A percentile compares a stretch with the other conserved stretches of the same genome.
Evolutionary conservation across 1,139 yeast genomes (phyloP).

Genomic region (Dujonia santamariae): DNA sequence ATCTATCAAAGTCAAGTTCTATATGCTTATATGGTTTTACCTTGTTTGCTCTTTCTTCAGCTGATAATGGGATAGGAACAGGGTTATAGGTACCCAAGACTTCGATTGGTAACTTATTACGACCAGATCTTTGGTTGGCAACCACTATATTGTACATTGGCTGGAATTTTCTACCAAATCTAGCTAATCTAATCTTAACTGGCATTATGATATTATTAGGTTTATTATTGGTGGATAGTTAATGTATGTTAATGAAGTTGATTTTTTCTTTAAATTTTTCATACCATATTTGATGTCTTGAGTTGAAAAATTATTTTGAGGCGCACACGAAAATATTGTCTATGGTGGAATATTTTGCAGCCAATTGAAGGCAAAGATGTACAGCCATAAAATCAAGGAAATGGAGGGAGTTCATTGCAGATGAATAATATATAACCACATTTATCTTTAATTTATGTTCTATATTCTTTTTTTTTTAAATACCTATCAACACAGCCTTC

Average conservation of each 20-base stretch:
- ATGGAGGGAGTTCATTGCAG: no score
- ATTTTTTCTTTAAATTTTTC: no score
- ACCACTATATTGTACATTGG: conserved; percentile 94
- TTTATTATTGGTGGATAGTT: neutral
- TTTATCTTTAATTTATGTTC: no score
- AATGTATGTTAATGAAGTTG: neutral
- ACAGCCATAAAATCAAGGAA: no score
- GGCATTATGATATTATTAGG: conserved; percentile 10
- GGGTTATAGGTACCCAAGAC: conserved; percentile 95
- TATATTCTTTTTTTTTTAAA: no score
- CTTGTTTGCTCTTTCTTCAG: conserved; percentile 51
- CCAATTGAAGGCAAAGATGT: no score
- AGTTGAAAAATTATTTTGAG: no score
- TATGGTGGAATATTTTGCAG: neutral
- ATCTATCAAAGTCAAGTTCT: conserved; percentile 78
- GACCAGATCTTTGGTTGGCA: conserved; percentile 66
- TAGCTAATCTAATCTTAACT: conserved; percentile 71
- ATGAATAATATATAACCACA: no score
- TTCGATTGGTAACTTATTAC: conserved; percentile 87
- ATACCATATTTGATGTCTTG: no score
- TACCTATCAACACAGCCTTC: no score
- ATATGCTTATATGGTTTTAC: conserved; percentile 72
- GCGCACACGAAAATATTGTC: neutral
- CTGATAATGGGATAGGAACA: conserved; percentile 65
- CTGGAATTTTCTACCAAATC: conserved; percentile 86